phyloP scores from a whole-genome alignment of 306 rosid genomes.

The Spatholobus suberectus region DNA sequence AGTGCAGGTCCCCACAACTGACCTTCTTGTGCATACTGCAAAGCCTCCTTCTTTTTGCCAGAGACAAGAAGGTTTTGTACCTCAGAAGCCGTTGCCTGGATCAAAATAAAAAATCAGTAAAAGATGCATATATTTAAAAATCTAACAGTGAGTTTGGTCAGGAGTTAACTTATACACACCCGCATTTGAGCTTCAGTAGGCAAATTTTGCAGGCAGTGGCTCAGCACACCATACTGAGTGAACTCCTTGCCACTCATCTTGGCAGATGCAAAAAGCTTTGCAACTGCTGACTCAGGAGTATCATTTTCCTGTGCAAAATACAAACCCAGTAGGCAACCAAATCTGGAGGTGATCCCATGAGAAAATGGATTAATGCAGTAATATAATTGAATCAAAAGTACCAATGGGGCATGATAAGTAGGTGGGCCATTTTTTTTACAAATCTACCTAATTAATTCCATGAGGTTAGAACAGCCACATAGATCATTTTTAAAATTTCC shows the following conservation, averaged over 20 bases:
- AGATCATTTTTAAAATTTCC: not conserved
- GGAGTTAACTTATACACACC: slow-evolving; percentile 52
- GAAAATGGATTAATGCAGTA: slow-evolving; percentile 1
- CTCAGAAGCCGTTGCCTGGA: slow-evolving; percentile 87
- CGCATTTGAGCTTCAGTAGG: slow-evolving; percentile 88
- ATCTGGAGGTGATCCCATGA: not conserved
- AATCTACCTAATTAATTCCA: slow-evolving; percentile 7
- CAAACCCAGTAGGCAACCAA: slow-evolving; percentile 21
- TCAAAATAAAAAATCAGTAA: slow-evolving; percentile 43
- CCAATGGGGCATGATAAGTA: not conserved
- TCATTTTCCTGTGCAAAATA: slow-evolving; percentile 67
- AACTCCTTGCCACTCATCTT: slow-evolving; percentile 59
- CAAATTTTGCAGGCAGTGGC: slow-evolving; percentile 70
- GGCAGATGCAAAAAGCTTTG: slow-evolving; percentile 82
- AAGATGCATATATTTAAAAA: slow-evolving; percentile 22
- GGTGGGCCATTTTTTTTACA: not conserved
- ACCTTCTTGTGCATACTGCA: slow-evolving; percentile 89
- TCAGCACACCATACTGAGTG: slow-evolving; percentile 57
- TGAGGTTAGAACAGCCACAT: not conserved
- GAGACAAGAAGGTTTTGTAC: slow-evolving; percentile 93
- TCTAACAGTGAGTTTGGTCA: not conserved
- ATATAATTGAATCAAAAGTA: slow-evolving; percentile 15
- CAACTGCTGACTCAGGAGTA: slow-evolving; percentile 79
- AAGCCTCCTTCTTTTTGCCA: slow-evolving; percentile 91
- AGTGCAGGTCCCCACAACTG: slow-evolving; percentile 99